Percentiles rank a stretch among this genome's conserved stretches.
These are phyloP conservation scores for Blepharisma stoltei DNA, from an alignment of 73 alveolate genomes.

Conservation along the genomic window DNA sequence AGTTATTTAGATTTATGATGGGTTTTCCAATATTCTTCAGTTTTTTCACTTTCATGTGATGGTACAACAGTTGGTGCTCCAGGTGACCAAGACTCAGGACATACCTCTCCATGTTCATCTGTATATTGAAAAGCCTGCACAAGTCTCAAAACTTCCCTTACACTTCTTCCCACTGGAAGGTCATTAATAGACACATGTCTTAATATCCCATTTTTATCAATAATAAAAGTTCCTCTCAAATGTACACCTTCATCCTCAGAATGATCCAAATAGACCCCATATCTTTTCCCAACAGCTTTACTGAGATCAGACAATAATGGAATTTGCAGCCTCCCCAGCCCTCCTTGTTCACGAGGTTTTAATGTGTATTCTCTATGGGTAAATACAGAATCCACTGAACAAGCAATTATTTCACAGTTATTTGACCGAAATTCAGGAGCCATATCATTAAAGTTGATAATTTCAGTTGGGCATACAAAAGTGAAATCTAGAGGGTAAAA, in stretches of 20 bases:
- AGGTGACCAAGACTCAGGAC: slow-evolving; percentile 97
- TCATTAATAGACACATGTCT: slow-evolving; percentile 95
- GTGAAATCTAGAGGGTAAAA: slow-evolving; percentile 93
- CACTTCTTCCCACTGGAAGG: slow-evolving; percentile 97
- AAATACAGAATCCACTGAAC: slow-evolving; percentile 79
- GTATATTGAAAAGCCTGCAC: slow-evolving; percentile 95
- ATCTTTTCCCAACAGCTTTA: slow-evolving; percentile 68
- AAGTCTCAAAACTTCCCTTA: slow-evolving; percentile 91
- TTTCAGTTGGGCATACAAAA: slow-evolving; percentile 91
- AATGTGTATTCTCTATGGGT: slow-evolving; percentile 72
- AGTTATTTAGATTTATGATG: slow-evolving; percentile 40
- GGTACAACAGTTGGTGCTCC: slow-evolving; percentile 93
- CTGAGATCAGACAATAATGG: slow-evolving; percentile 89
- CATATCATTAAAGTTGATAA: slow-evolving; percentile 65
- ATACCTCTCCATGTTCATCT: slow-evolving; percentile 97
- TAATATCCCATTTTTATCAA: slow-evolving; percentile 85
- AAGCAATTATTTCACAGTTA: slow-evolving; percentile 68
- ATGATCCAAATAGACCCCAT: slow-evolving; percentile 76
- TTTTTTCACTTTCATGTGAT: slow-evolving; percentile 51
- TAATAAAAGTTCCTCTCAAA: slow-evolving; percentile 95
- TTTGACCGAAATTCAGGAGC: slow-evolving; percentile 69
- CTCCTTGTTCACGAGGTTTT: slow-evolving; percentile 79
- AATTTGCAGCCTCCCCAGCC: slow-evolving; percentile 85
- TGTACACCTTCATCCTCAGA: slow-evolving; percentile 78
- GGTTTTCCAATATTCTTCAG: slow-evolving; percentile 71